Base-by-base conservation (phyloP, 352 stramenopile genomes). In the Globisporangium emineosum region DNA sequence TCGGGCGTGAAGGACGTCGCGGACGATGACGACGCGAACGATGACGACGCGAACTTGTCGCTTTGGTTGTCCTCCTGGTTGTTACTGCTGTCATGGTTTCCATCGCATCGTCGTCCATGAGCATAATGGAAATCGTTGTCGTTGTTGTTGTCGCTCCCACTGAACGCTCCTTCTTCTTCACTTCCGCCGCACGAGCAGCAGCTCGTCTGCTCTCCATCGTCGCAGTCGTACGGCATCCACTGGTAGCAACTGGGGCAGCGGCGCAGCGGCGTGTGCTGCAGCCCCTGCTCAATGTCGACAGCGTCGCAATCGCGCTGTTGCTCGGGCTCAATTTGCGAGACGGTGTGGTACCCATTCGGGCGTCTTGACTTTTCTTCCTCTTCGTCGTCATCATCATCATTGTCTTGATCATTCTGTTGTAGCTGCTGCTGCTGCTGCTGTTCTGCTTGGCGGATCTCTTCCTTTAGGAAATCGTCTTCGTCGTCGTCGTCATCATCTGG, bases 181-280 rank as follows among this genome's bases (percentile, higher is more conserved):
- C 70, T 56, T 5, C 60, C 62, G 57, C 56, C 32, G 69, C 3
- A 58, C 27, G 60, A 47, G 60, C 53, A 65, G 59, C 19, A 66
- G 66, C 67, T 77, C 64, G n/a, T 79, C 67, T 63, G 60, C 47
- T 57, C 63, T 63, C 57, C 37, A 5, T 51, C 29, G 13, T 65
- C 60, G 37, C 51, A 74, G 62, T 21, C 69, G 61, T 35, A 64
- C 53, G 55, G 73, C 63, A 64, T 80, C 80, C 10, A 72, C 72
- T 21, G 71, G 53, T 64, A n/a, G 12, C 49, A 50, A 29, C 42
- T 49, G 1, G 19, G 40, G 17, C 42, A 66, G 5, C 40, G 42
- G 8, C 52, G 37, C 29, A 56, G 35, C 9, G 37, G 21, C 40
- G 47, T 58, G 17, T 23, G 30, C 2, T 5, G 32, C 30, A 35